Evolutionary conservation across 2,329 filamentous ascomycete species (phyloP).

Genomic region (Epichloe brachyelytri): DNA sequence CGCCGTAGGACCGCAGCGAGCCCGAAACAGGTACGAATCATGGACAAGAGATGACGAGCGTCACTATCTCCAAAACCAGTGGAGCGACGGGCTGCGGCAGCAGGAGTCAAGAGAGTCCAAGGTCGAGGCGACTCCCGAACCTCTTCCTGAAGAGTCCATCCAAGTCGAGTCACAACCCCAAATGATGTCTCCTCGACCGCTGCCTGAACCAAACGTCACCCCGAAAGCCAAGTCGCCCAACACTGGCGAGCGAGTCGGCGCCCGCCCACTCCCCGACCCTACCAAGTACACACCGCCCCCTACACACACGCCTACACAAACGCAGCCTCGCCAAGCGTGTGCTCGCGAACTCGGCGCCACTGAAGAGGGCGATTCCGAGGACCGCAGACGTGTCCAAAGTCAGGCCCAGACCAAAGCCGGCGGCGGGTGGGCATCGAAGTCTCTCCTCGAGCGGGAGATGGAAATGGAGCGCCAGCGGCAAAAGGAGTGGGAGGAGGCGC

Average conservation of each 20-base stretch:
- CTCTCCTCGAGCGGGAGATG: slow-evolving; percentile 67
- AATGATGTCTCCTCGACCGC: slow-evolving; percentile 21
- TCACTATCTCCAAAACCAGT: slow-evolving; percentile 46
- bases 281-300: slow-evolving; percentile 18
- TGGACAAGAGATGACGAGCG: slow-evolving; percentile 53
- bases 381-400: slow-evolving; percentile 43
- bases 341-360: slow-evolving; percentile 41
- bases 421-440: slow-evolving; percentile 52
- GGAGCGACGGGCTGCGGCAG: slow-evolving; percentile 26
- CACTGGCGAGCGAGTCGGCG: slow-evolving; percentile 15
- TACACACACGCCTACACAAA: slow-evolving; percentile 7
- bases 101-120: slow-evolving; percentile 18
- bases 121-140: slow-evolving; percentile 9
- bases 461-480: slow-evolving; percentile 66
- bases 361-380: slow-evolving; percentile 49
- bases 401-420: slow-evolving; percentile 49
- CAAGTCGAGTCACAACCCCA: not conserved
- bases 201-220: slow-evolving; percentile 25
- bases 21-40: slow-evolving; percentile 41
- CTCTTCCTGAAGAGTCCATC: not conserved
- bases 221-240: slow-evolving; percentile 24
- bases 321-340: slow-evolving; percentile 34
- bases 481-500: slow-evolving; percentile 66
- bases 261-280: slow-evolving; percentile 43
- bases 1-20: slow-evolving; percentile 6